Evolutionary conservation across 345 rosid species (phyloP), one percentile per base, ranked within the genome.

Genomic region (Eutrema heterophyllum): DNA sequence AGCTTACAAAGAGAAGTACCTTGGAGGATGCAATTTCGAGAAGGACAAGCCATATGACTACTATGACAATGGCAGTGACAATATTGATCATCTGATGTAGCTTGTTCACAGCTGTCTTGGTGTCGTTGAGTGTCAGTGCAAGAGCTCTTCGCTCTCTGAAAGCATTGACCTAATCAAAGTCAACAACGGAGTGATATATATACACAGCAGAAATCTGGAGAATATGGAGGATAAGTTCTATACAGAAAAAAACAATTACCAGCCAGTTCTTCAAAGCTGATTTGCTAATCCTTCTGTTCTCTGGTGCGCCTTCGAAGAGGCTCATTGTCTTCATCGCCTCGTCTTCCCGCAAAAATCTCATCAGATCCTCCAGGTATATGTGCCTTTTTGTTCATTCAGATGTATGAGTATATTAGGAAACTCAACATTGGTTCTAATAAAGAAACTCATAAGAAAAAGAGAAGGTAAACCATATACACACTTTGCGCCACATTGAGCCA

Each of bases 141-240:
- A 95, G 97, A 38, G 99, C 99, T 79, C 84, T 86, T 73, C 97
- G 82, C 74, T 92, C 97, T 80, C 99, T 88, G 69, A 89, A 95
- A 43, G 86, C 93, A 82, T 86, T 86, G 16, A 94, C 91, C 96
- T 94, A 74, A 68, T 61, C 76, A 15, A 77, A 78, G 70, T 68
- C 70, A 78, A 67, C 78, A 71, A 72, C 62, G 46, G 63, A 49
- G 80, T 77, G 80, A 70, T 70, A 56, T 39, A 77, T 67, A 76
- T 75, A 69, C 79, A 52, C 30, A 68, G 39, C 15, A 75, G 14
- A 39, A 14, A 53, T 53, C 52, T 26, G 3, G n/a, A 55, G 58
- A 69, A 52, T 39, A 43, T 41, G 30, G 60, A 16, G 52, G 13
- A 13, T 26, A 55, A 48, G 39, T 14, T 60, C 12, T 30, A 41